Evolutionary conservation across 805 yeast genomes (phyloP).

Genomic region (Ogataea paraovalis): DNA sequence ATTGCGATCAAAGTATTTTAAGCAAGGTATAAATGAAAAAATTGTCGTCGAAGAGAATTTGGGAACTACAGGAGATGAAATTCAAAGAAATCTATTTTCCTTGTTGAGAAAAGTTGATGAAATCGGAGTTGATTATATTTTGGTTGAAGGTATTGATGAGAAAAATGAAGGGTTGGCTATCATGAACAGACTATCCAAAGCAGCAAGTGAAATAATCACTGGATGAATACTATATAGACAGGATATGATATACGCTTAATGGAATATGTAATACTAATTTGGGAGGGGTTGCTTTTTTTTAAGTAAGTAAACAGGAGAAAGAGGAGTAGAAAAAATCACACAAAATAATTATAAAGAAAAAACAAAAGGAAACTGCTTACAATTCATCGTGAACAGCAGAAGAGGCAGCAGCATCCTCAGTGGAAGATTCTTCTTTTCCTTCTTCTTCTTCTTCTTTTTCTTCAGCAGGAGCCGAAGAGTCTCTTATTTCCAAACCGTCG

Average conservation of each 20-base stretch:
- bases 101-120: conserved; percentile 74
- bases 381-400: background rate
- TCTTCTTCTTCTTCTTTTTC: conserved; percentile 68
- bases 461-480: conserved; percentile 37
- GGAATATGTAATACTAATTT: background rate
- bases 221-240: no score
- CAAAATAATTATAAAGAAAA: background rate
- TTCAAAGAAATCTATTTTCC: conserved; percentile 74
- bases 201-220: conserved; percentile 51
- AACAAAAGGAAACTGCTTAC: background rate
- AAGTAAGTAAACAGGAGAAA: background rate
- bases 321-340: background rate
- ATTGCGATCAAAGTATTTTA: conserved; percentile 40
- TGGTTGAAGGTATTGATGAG: conserved; percentile 81
- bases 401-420: background rate
- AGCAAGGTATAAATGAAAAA: conserved; percentile 17
- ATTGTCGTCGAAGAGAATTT: conserved; percentile 32
- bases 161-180: conserved; percentile 84
- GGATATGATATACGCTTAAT: no score
- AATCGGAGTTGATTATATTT: conserved; percentile 58
- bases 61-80: conserved; percentile 49
- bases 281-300: no score
- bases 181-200: conserved; percentile 86
- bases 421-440: conserved; percentile 78
- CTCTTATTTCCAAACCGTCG: conserved; percentile 45